These are phyloP conservation scores for Chrysoporthe austroafricana DNA, from an alignment of 2,329 filamentous ascomycete species.

Conservation along the genomic window DNA sequence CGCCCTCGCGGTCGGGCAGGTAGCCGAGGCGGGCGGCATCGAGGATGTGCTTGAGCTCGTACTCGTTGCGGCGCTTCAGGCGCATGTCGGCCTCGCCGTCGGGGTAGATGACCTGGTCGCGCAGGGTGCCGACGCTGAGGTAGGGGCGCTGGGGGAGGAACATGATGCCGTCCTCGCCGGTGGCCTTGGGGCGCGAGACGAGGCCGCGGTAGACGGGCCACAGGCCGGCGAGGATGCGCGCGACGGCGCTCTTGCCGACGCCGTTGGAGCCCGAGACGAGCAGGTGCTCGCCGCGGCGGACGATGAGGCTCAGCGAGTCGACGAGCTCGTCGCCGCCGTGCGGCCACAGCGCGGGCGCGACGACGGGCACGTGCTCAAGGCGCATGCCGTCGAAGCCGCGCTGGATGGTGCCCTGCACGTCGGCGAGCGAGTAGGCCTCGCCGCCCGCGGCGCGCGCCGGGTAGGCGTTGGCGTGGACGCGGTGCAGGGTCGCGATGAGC, in stretches of 20 bases:
- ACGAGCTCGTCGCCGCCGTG: constrained; percentile 90
- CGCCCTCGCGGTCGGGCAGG: constrained; percentile 87
- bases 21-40: constrained; percentile 88
- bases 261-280: constrained; percentile 95
- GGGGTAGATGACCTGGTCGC: constrained; percentile 97
- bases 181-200: constrained; percentile 80
- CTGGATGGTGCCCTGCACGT: constrained; percentile 91
- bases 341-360: constrained; percentile 86
- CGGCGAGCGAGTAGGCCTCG: constrained; percentile 86
- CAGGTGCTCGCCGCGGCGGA: constrained; percentile 89
- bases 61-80: constrained; percentile 75
- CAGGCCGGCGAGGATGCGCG: constrained; percentile 84
- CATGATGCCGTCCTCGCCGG: constrained; percentile 93
- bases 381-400: constrained; percentile 94
- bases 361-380: constrained; percentile 89
- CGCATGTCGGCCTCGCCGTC: constrained; percentile 95
- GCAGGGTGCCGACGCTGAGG: constrained; percentile 85
- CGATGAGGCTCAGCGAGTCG: constrained; percentile 84
- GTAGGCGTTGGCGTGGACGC: constrained; percentile 90
- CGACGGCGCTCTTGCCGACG: constrained; percentile 87
- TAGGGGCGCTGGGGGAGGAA: constrained; percentile 95
- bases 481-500: constrained; percentile 89
- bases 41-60: constrained; percentile 76
- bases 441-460: constrained; percentile 70
- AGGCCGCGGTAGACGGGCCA: constrained; percentile 97